Evolutionary conservation across 257 asterid species (phyloP).

Genomic region (Salvia hispanica): DNA sequence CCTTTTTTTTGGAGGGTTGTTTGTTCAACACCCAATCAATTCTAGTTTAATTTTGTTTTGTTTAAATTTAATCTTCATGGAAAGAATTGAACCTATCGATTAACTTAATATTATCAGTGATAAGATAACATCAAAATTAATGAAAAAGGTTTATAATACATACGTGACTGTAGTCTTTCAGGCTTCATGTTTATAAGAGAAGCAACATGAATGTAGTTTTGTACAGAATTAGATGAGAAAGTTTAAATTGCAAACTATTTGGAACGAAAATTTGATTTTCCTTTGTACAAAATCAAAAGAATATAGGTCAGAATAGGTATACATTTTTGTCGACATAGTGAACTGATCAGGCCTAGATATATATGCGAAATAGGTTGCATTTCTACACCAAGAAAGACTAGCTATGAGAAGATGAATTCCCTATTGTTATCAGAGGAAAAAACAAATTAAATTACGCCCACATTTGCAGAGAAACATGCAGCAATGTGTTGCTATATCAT

Average conservation of each 20-base stretch:
- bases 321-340: constrained; percentile 9
- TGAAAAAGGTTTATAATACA: no score
- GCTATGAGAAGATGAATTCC: not conserved
- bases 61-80: no score
- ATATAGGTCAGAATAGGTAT: constrained; percentile 4
- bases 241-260: not conserved
- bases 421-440: not conserved
- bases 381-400: constrained; percentile 16
- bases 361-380: not conserved
- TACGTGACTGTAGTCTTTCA: no score
- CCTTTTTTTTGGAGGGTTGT: no score
- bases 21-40: no score
- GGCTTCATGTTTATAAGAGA: no score
- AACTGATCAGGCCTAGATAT: constrained; percentile 23
- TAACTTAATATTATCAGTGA: no score
- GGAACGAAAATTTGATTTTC: constrained; percentile 7
- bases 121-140: no score
- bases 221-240: not conserved
- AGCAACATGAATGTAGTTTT: not conserved
- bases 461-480: constrained; percentile 7
- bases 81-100: no score
- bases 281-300: no score
- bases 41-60: no score
- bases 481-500: constrained; percentile 29
- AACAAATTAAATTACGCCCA: constrained; percentile 20